A percentile compares a stretch with the other conserved stretches of the same genome.
Conservation (phyloP, 2,329 filamentous ascomycete species). For the Xylaria sp. region DNA sequence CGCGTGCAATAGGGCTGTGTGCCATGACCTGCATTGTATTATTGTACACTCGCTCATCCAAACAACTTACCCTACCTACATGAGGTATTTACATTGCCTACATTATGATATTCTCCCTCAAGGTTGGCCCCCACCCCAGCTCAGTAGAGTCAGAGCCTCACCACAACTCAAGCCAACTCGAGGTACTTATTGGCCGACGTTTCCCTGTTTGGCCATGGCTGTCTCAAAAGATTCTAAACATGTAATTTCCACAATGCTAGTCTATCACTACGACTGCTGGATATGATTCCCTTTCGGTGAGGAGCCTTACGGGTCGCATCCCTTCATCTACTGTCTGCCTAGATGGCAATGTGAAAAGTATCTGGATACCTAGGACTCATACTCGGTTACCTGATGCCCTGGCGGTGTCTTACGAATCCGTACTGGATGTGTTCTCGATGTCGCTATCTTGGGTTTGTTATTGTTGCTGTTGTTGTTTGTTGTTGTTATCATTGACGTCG, state of each 20-base stretch:
- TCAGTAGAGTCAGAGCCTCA: background rate
- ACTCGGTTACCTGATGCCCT: background rate
- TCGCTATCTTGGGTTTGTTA: background rate
- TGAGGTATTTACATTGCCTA: background rate
- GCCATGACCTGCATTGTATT: background rate
- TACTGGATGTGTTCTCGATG: background rate
- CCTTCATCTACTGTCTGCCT: constrained; percentile 2
- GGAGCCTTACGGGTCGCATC: background rate
- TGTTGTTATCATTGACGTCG: background rate
- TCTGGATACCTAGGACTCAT: constrained; percentile 3
- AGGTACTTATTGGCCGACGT: background rate
- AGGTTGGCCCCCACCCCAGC: background rate
- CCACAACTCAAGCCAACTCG: too few species aligned
- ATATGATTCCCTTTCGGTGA: constrained; percentile 12
- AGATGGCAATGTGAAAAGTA: background rate
- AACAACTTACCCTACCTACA: background rate
- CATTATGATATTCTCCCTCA: background rate
- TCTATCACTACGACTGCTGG: background rate
- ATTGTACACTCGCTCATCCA: background rate
- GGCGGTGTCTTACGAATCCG: background rate
- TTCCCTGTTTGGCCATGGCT: background rate
- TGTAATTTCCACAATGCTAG: background rate
- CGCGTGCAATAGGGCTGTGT: too few species aligned
- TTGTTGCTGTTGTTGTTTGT: too few species aligned
- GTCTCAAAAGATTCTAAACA: background rate